Percentiles rank a stretch among this genome's conserved stretches.
Evolutionary conservation across 257 asterid genomes (phyloP).

Genomic region (Scutellaria barbata): DNA sequence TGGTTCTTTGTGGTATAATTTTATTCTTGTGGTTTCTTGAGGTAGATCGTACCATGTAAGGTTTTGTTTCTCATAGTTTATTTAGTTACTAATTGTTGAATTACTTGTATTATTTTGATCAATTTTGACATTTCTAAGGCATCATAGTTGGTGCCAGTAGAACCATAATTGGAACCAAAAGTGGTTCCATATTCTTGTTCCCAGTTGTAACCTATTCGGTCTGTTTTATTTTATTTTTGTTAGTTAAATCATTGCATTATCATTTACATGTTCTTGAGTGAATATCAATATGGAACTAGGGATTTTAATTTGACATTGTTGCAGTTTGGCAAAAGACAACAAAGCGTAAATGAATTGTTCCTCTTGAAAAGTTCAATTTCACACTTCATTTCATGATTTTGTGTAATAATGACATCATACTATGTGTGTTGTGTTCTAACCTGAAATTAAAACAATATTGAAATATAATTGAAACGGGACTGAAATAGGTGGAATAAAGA

Average conservation of each 20-base stretch:
- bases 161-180: constrained; percentile 31
- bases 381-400: background rate
- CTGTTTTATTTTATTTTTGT: background rate
- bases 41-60: constrained; percentile 32
- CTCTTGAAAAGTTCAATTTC: background rate
- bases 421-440: background rate
- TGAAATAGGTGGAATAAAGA: no score
- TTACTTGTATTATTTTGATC: constrained; percentile 34
- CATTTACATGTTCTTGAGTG: background rate
- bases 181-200: constrained; percentile 28
- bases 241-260: background rate
- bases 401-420: background rate
- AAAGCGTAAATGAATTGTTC: background rate
- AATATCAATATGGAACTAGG: background rate
- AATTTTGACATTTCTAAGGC: constrained; percentile 43
- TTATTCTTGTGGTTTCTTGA: constrained; percentile 29
- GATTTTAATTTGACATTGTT: no score
- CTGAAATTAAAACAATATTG: no score
- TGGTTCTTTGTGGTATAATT: constrained; percentile 36
- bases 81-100: constrained; percentile 29
- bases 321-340: no score
- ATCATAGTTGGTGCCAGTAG: constrained; percentile 31
- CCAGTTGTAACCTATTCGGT: background rate
- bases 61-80: background rate
- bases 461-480: no score